Evolutionary conservation across 345 rosid genomes (phyloP).

Genomic region (Angophora floribunda): DNA sequence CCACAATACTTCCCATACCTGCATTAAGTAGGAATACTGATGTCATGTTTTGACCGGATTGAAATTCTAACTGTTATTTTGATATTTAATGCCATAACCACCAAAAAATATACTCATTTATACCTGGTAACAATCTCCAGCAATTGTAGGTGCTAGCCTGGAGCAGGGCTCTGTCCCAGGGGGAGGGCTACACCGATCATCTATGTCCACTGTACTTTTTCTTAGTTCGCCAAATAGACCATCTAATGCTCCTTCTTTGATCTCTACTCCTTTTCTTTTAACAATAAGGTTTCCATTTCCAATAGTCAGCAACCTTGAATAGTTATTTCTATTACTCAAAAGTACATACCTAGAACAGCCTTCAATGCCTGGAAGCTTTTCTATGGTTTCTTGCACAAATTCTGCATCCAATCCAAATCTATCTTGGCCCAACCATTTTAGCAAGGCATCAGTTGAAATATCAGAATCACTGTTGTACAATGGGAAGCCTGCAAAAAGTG

Average conservation of each 20-base stretch:
- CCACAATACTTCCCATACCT: constrained; percentile 76
- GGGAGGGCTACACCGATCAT: constrained; percentile 32
- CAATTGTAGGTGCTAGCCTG: constrained; percentile 64
- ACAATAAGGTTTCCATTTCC: constrained; percentile 53
- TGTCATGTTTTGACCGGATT: not conserved
- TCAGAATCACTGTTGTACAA: constrained; percentile 32
- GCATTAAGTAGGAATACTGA: not conserved
- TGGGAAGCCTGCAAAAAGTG: constrained; percentile 16
- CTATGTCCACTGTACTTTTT: constrained; percentile 32
- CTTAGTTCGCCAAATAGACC: constrained; percentile 36
- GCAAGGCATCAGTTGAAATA: constrained; percentile 25
- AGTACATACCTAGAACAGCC: constrained; percentile 56
- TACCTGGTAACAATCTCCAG: constrained; percentile 94
- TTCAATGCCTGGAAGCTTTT: constrained; percentile 62
- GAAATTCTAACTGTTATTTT: not conserved
- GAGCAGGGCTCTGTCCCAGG: constrained; percentile 55
- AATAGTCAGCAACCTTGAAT: constrained; percentile 35
- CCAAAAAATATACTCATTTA: constrained; percentile 1
- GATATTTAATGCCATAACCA: not conserved
- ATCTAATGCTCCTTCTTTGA: constrained; percentile 14
- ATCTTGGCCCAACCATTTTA: constrained; percentile 74
- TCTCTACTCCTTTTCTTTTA: constrained; percentile 32
- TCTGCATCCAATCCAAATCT: constrained; percentile 90
- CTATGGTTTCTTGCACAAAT: constrained; percentile 85
- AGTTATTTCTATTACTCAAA: constrained; percentile 43